These are phyloP conservation scores for Cryphonectria japonica DNA, from an alignment of 2,329 filamentous ascomycete genomes.

Conservation along the genomic window DNA sequence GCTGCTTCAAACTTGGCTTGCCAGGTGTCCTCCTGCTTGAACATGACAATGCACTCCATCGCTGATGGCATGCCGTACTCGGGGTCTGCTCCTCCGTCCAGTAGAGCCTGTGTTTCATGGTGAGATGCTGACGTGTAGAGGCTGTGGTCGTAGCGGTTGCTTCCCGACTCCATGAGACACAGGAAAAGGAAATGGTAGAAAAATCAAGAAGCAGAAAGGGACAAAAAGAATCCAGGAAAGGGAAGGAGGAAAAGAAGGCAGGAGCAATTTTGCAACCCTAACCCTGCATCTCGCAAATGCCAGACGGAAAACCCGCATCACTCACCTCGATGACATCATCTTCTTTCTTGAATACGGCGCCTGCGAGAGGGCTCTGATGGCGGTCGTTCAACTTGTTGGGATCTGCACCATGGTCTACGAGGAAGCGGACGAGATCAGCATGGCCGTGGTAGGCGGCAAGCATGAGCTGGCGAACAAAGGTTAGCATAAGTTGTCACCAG, in stretches of 20 bases:
- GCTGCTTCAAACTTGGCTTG: conserved; percentile 53
- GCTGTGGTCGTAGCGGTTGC: not conserved
- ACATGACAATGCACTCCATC: conserved; percentile 52
- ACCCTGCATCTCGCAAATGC: not conserved
- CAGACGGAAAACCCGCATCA: not conserved
- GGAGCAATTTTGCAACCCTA: conserved; percentile 14
- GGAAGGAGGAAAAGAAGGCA: not conserved
- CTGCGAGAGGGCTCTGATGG: conserved; percentile 70
- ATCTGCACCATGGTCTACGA: conserved; percentile 67
- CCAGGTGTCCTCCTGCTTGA: conserved; percentile 58
- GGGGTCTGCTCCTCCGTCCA: conserved; percentile 59
- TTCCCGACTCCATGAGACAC: not conserved
- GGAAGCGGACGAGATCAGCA: conserved; percentile 59
- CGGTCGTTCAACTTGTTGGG: conserved; percentile 70
- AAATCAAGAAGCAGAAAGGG: not conserved
- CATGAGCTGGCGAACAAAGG: conserved; percentile 60
- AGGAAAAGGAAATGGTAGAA: not conserved
- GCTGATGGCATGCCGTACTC: conserved; percentile 56
- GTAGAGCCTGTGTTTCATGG: conserved; percentile 42
- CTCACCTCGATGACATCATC: conserved; percentile 63
- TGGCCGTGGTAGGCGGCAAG: conserved; percentile 73
- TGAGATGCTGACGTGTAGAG: not conserved
- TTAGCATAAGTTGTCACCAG: not conserved
- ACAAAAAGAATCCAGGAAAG: too few relatives aligned
- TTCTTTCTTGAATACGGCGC: conserved; percentile 74